phyloP scores from a whole-genome alignment of 352 stramenopile genomes.

The Phytophthora boehmeriae region DNA sequence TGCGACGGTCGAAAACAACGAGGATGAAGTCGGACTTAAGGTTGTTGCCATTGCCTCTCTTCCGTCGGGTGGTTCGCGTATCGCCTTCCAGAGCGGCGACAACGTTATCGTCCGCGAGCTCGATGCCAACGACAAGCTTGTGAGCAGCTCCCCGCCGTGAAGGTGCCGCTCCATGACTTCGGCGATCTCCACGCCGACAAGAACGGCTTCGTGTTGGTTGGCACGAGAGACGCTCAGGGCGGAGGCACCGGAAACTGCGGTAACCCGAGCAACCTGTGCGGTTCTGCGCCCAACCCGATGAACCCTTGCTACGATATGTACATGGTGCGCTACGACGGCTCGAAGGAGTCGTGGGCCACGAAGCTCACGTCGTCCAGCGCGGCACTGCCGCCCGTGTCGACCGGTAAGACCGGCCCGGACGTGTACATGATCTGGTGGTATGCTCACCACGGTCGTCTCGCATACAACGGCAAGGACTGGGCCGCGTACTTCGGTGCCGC shows the following conservation, averaged over 20 bases:
- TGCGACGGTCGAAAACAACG: constrained; percentile 11
- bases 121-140: constrained; percentile 35
- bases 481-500: constrained; percentile 55
- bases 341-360: constrained; percentile 50
- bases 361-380: constrained; percentile 54
- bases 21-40: constrained; percentile 17
- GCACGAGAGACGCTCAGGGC: constrained; percentile 45
- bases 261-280: constrained; percentile 55
- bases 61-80: constrained; percentile 9
- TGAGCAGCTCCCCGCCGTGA: constrained; percentile 32
- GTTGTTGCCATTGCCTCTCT: constrained; percentile 13
- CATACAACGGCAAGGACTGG: constrained; percentile 59
- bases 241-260: constrained; percentile 57
- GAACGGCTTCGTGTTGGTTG: constrained; percentile 52
- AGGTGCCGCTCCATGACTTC: constrained; percentile 47
- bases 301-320: constrained; percentile 65
- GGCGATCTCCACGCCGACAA: constrained; percentile 54
- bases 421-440: constrained; percentile 73
- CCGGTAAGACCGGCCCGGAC: constrained; percentile 35
- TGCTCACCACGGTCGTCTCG: constrained; percentile 59
- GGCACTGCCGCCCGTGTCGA: constrained; percentile 52
- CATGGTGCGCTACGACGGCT: constrained; percentile 50
- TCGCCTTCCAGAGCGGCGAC: constrained; percentile 17
- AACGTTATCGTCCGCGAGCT: constrained; percentile 10
- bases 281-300: constrained; percentile 33